Evolutionary conservation across 352 stramenopile species (phyloP).

Genomic region (Globisporangium canariense): DNA sequence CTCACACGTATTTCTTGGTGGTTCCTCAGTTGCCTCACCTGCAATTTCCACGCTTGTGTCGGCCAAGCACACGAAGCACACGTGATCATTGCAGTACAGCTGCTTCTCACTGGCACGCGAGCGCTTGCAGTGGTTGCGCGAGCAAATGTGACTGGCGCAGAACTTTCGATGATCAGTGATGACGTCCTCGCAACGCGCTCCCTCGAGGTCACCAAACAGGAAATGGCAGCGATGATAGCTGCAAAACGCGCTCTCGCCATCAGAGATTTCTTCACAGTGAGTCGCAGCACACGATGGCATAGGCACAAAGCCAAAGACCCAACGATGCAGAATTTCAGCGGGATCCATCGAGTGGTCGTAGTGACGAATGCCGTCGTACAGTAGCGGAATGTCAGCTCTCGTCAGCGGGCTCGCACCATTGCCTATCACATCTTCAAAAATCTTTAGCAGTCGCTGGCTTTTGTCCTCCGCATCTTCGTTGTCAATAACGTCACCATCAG

Average conservation of each 20-base stretch:
- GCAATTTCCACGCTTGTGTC: conserved; percentile 15
- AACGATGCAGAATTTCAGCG: conserved; percentile 54
- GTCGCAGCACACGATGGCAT: conserved; percentile 32
- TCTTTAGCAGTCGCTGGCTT: neutral
- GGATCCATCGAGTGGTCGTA: conserved; percentile 52
- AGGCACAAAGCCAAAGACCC: conserved; percentile 52
- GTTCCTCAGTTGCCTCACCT: conserved; percentile 27
- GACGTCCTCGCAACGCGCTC: conserved; percentile 24
- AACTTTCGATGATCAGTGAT: conserved; percentile 32
- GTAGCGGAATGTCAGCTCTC: conserved; percentile 26
- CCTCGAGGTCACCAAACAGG: neutral
- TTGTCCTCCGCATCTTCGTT: neutral
- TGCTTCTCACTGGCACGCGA: conserved; percentile 27
- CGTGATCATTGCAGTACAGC: conserved; percentile 44
- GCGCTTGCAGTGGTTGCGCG: conserved; percentile 31
- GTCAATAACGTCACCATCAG: neutral
- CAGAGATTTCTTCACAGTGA: conserved; percentile 32
- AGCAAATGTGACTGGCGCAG: conserved; percentile 47
- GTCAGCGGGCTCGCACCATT: conserved; percentile 10
- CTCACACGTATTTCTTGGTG: conserved; percentile 54
- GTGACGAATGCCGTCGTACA: conserved; percentile 55
- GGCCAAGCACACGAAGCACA: conserved; percentile 54
- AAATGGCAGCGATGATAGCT: conserved; percentile 24
- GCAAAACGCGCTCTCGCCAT: conserved; percentile 23
- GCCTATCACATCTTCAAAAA: neutral